A percentile compares a stretch with the other conserved stretches of the same genome.
phyloP scores from a whole-genome alignment of 1,284 basidiomycete species.

The Earliella scabrosa region DNA sequence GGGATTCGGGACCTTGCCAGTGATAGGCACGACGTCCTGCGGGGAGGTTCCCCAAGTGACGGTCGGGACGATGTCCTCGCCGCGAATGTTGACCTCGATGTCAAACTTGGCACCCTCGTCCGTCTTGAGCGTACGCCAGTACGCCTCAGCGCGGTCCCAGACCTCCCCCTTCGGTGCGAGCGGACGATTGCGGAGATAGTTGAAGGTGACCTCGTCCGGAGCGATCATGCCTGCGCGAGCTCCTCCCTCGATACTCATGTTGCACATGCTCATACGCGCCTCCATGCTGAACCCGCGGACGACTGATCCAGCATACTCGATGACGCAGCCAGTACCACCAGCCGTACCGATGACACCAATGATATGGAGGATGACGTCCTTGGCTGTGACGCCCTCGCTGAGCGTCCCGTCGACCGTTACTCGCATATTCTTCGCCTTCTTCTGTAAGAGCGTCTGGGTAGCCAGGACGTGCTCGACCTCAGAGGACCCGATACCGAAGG shows the following conservation, averaged over 20 bases:
- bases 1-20: constrained; percentile 85
- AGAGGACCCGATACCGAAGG: constrained; percentile 96
- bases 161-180: constrained; percentile 86
- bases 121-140: constrained; percentile 87
- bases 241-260: constrained; percentile 98
- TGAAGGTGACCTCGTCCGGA: constrained; percentile 91
- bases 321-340: constrained; percentile 91
- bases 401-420: constrained; percentile 90
- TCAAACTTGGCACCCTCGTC: constrained; percentile 93
- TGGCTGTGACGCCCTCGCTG: constrained; percentile 88
- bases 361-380: constrained; percentile 94
- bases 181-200: constrained; percentile 86
- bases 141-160: constrained; percentile 89
- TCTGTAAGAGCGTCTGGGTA: constrained; percentile 92
- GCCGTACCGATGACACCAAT: constrained; percentile 95
- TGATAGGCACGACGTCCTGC: constrained; percentile 91
- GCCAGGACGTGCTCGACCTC: constrained; percentile 98
- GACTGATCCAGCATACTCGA: constrained; percentile 92
- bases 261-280: constrained; percentile 95
- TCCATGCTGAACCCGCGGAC: constrained; percentile 95
- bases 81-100: constrained; percentile 84
- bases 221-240: constrained; percentile 96
- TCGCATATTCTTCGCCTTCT: constrained; percentile 96
- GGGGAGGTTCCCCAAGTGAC: constrained; percentile 98
- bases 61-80: constrained; percentile 91